Evolutionary conservation across 257 asterid species (phyloP).

Genomic region (Solanum corneliomulleri): DNA sequence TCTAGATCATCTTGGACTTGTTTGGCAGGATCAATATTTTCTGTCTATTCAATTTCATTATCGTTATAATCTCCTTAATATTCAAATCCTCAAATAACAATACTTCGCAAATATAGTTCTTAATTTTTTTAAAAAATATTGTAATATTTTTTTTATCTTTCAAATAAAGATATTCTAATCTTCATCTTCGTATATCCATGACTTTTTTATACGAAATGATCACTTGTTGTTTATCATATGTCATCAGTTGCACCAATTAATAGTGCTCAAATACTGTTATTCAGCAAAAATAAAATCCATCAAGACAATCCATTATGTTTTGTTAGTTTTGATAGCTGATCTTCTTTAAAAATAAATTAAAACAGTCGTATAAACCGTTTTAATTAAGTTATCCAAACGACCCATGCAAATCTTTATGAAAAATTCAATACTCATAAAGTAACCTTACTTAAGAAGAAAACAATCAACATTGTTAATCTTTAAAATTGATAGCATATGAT

Average conservation of each 20-base stretch:
- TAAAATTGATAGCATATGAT: not conserved
- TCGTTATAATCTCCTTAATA: too few species aligned
- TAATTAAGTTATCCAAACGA: not conserved
- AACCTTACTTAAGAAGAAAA: not conserved
- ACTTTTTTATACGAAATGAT: not conserved
- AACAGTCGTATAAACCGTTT: not conserved
- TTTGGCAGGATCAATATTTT: too few species aligned
- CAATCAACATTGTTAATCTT: not conserved
- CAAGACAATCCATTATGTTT: not conserved
- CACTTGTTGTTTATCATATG: too few species aligned
- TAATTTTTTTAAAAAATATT: too few species aligned
- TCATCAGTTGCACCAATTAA: too few species aligned
- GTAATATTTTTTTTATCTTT: not conserved
- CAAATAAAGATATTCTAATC: not conserved
- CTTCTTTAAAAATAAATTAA: too few species aligned
- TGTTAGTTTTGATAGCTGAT: not conserved
- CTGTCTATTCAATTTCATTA: not conserved
- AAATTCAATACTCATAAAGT: too few species aligned
- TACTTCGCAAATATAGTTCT: not conserved
- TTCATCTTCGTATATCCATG: not conserved
- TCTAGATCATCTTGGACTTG: too few species aligned
- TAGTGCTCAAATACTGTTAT: not conserved
- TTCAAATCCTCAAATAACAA: not conserved
- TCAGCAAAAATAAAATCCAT: not conserved
- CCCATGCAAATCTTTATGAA: not conserved